Percentiles rank a stretch among this genome's conserved stretches.
Evolutionary conservation across 331 rosid genomes (phyloP).

Genomic region (Quercus phellos): DNA sequence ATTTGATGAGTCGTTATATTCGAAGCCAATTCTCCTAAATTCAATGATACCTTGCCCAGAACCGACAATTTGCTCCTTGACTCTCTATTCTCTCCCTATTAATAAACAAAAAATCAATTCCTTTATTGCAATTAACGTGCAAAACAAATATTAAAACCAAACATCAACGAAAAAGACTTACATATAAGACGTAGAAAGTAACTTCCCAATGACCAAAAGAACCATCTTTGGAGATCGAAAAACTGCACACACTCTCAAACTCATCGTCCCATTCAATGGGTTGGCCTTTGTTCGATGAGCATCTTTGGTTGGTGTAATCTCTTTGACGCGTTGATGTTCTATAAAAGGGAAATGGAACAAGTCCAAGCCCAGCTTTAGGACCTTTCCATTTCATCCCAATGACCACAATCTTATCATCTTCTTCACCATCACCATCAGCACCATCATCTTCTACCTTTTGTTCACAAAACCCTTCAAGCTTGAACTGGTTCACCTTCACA

Average conservation of each 20-base stretch:
- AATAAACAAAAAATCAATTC: background rate
- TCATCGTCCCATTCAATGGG: constrained; percentile 45
- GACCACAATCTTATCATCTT: constrained; percentile 21
- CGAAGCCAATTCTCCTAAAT: constrained; percentile 32
- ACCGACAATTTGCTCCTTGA: constrained; percentile 22
- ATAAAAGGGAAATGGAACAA: constrained; percentile 31
- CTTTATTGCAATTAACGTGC: background rate
- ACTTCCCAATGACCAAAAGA: constrained; percentile 28
- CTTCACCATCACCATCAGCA: no score
- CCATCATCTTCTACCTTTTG: background rate
- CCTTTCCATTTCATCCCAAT: constrained; percentile 38
- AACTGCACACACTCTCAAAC: constrained; percentile 33
- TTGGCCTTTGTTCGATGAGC: background rate
- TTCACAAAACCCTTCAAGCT: constrained; percentile 34
- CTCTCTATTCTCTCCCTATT: constrained; percentile 34
- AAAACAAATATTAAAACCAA: background rate
- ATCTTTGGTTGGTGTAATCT: constrained; percentile 16
- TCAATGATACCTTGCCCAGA: constrained; percentile 47
- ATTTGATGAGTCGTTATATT: constrained; percentile 25
- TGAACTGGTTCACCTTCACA: constrained; percentile 46
- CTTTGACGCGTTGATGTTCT: constrained; percentile 26
- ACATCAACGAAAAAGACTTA: constrained; percentile 1
- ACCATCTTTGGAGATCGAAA: constrained; percentile 13
- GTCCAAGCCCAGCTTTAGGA: constrained; percentile 16
- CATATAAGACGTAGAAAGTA: constrained; percentile 48